A percentile compares a stretch with the other conserved stretches of the same genome.
phyloP scores from a whole-genome alignment of 2,329 filamentous ascomycete species.

The Venturia aucupariae region DNA sequence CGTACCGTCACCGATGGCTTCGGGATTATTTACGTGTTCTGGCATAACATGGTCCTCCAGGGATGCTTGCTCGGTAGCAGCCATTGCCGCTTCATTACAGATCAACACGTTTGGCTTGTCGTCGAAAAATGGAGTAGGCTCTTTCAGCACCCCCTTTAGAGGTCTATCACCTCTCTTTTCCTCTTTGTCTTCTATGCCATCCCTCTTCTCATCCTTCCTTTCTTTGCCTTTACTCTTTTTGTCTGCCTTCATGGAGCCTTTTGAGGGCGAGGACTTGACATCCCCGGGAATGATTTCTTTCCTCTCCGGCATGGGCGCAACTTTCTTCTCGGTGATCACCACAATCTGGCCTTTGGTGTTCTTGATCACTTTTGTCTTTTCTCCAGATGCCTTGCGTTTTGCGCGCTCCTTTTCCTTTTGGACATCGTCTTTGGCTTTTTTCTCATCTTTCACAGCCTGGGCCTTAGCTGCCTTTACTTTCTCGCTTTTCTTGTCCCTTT shows the following conservation, averaged over 20 bases:
- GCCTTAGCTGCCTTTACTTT: slow-evolving; percentile 11
- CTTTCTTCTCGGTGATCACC: slow-evolving; percentile 12
- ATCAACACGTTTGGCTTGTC: neutral
- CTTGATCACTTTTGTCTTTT: slow-evolving; percentile 2
- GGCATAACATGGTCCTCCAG: neutral
- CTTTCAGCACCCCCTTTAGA: slow-evolving; percentile 7
- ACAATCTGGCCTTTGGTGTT: slow-evolving; percentile 12
- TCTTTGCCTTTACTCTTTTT: neutral
- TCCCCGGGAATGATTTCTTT: slow-evolving; percentile 6
- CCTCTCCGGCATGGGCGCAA: neutral
- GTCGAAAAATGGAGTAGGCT: slow-evolving; percentile 5
- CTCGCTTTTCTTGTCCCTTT: slow-evolving; percentile 13
- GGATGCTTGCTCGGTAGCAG: neutral
- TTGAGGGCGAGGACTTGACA: slow-evolving; percentile 2
- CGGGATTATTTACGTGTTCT: neutral
- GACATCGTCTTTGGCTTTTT: slow-evolving; percentile 12
- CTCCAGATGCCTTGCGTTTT: slow-evolving; percentile 2
- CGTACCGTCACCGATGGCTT: neutral
- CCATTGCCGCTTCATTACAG: neutral
- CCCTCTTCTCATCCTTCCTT: neutral
- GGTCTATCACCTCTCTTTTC: neutral
- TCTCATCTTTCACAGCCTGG: slow-evolving; percentile 1
- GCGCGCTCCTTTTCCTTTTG: slow-evolving; percentile 13
- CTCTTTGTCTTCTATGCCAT: neutral
- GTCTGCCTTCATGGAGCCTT: slow-evolving; percentile 8